Base-by-base conservation (phyloP, 2,329 filamentous ascomycete genomes). In the Cadophora gregata region DNA sequence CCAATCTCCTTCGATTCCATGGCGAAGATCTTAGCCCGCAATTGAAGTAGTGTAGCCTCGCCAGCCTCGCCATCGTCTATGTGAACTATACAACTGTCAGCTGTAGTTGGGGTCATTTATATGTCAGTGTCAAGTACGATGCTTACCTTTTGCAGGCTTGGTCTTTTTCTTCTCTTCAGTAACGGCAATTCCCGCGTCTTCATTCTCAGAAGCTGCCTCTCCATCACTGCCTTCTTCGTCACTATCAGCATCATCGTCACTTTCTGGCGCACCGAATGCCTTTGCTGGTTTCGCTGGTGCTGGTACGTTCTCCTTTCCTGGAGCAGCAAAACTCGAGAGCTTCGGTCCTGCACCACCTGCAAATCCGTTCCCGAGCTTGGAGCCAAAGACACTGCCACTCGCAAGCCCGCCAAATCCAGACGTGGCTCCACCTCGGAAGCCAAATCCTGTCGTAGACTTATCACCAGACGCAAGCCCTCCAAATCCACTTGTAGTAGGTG, bases 1-100 rank as follows among this genome's bases (percentile, higher is more conserved):
- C 84, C 85, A 42, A 84, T 83, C 70, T 87, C 74, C 69, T 77
- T 76, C 5, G 74, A 87, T 70, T 91, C 88, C 74, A 96, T 91
- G 66, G 90, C 86, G 81, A 93, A 98, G 66, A 98, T 86, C 79
- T 96, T 97, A 24, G 93, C 91, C 70, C 94, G 90, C 67, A 91
- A 88, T 53, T 88, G 86, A 75, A 95, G 86, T 59, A 93, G 81
- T 1, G 91, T 95, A 24, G 84, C 84, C 78, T 98, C 95, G 59
- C 88, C 88, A 74, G 93, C 89, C 79, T 98, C 95, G 64, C 95
- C 95, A 61, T 96, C 95, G 77, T 97, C 91, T 50, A 95, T 86
- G 58, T 82, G 81, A 31, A 89, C 87, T 94, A 73, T 65, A 81
- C 72, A 9, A 19, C 45, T 48, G 27, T 59, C 24, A 61, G 53